Percentiles rank a stretch among this genome's conserved stretches.
Conservation (phyloP, 1,284 basidiomycete species). For the Boletus sp. region DNA sequence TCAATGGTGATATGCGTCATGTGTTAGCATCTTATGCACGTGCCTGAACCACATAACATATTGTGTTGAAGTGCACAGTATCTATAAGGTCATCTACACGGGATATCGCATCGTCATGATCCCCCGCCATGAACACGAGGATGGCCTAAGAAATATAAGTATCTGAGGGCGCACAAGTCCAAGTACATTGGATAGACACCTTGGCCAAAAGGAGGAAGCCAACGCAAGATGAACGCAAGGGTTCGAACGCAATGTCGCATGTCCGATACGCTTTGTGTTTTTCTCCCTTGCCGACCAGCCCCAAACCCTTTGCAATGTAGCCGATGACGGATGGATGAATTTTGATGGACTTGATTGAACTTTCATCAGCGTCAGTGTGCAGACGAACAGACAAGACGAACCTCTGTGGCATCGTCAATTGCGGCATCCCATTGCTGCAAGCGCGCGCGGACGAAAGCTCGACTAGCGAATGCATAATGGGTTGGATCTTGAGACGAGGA, state of each 20-base stretch:
- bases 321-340: neutral
- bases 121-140: neutral
- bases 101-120: neutral
- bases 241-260: neutral
- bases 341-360: neutral
- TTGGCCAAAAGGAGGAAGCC: neutral
- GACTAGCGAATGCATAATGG: neutral
- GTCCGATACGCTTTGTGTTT: neutral
- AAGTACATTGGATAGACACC: neutral
- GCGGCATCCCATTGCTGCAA: neutral
- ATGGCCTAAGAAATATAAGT: neutral
- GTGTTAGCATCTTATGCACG: neutral
- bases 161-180: neutral
- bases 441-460: neutral
- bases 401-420: neutral
- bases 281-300: neutral
- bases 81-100: neutral
- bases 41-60: neutral
- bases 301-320: neutral
- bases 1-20: neutral
- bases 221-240: neutral
- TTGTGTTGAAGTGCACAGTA: neutral
- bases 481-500: neutral
- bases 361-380: neutral
- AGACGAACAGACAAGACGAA: neutral